A percentile compares a stretch with the other conserved stretches of the same genome.
phyloP scores from a whole-genome alignment of 345 rosid species.

The Punica granatum region DNA sequence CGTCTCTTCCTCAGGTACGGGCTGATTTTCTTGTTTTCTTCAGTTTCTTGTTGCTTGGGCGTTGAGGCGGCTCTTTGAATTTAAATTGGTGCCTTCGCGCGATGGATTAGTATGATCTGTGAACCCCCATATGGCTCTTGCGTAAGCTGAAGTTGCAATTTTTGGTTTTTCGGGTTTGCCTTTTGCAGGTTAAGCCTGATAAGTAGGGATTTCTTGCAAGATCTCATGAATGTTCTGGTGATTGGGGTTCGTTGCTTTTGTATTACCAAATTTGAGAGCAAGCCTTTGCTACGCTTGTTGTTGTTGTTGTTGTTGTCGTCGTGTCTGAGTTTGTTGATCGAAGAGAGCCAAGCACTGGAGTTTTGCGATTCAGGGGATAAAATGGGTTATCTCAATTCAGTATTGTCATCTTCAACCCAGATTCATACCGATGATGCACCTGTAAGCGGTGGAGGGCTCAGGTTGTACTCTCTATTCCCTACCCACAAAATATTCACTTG shows the following conservation, averaged over 20 bases:
- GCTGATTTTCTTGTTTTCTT: not conserved
- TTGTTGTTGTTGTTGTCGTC: not conserved
- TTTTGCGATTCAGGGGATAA: not conserved
- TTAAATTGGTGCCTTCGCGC: not conserved
- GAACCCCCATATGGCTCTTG: not conserved
- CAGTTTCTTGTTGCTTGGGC: too few species aligned
- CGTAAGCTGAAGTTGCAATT: not conserved
- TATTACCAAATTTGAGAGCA: not conserved
- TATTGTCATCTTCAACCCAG: slow-evolving; percentile 66
- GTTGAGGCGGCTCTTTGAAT: too few species aligned
- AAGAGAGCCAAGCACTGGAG: not conserved
- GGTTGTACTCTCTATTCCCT: slow-evolving; percentile 26
- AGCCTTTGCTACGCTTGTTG: not conserved
- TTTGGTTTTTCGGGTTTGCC: not conserved
- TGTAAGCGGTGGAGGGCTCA: slow-evolving; percentile 89
- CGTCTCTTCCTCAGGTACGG: not conserved
- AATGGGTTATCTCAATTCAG: slow-evolving; percentile 83
- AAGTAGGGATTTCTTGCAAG: not conserved
- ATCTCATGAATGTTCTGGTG: slow-evolving; percentile 6
- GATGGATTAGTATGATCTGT: too few species aligned
- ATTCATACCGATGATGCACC: slow-evolving; percentile 70
- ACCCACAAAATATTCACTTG: slow-evolving; percentile 8
- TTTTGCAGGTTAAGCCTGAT: slow-evolving; percentile 10
- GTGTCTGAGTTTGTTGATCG: not conserved
- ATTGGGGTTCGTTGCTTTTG: not conserved